These are phyloP conservation scores for Myriosclerotinia scirpicola DNA, from an alignment of 2,329 filamentous ascomycete species.

Conservation along the genomic window DNA sequence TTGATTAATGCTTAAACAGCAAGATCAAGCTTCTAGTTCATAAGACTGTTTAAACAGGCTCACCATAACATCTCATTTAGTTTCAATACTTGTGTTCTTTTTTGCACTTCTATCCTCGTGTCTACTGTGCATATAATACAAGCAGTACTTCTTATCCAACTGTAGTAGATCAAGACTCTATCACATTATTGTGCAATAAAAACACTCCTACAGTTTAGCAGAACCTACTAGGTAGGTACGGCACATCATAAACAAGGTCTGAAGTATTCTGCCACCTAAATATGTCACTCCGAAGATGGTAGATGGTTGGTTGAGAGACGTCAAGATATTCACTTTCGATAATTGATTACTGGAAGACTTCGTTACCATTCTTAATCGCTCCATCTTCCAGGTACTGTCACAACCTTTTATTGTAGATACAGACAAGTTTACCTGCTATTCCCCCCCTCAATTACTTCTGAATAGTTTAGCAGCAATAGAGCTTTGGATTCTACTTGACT, in stretches of 20 bases:
- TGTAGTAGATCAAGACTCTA: background rate
- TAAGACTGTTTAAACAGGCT: background rate
- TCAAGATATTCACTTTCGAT: constrained; percentile 4
- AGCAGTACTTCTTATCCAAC: background rate
- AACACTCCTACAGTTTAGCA: background rate
- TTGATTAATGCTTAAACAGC: background rate
- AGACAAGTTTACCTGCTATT: background rate
- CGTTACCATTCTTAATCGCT: background rate
- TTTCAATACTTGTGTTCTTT: background rate
- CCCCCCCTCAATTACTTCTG: background rate
- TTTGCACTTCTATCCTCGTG: background rate
- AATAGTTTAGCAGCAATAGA: background rate
- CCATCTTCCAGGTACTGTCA: background rate
- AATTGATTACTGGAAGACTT: background rate
- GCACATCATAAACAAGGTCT: background rate
- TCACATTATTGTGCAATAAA: background rate
- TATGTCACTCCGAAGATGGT: background rate
- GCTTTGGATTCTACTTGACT: background rate
- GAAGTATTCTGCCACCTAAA: background rate
- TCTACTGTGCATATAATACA: background rate
- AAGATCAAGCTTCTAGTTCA: background rate
- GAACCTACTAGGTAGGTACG: background rate
- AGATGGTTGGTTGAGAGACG: background rate
- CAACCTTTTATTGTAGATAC: background rate
- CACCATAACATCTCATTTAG: background rate